phyloP scores from a whole-genome alignment of 2,329 filamentous ascomycete species.

The Fusarium floridanum region DNA sequence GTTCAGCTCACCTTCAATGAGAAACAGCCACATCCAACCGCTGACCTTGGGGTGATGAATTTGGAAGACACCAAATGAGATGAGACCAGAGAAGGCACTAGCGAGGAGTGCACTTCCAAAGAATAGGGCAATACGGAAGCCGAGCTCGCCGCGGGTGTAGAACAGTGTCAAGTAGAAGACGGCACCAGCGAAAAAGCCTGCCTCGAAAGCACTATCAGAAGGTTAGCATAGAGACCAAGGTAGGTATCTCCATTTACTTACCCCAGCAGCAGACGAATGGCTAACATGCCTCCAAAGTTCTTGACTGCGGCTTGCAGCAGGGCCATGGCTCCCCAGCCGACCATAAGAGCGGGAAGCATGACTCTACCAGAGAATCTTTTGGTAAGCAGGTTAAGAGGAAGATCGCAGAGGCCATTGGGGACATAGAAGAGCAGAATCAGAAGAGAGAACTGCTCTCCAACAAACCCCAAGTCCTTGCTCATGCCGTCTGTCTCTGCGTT shows the following conservation, averaged over 20 bases:
- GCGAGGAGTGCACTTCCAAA: conserved; percentile 73
- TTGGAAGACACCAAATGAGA: conserved; percentile 71
- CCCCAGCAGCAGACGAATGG: conserved; percentile 56
- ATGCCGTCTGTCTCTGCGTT: conserved; percentile 64
- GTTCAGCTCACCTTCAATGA: conserved; percentile 57
- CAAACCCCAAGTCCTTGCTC: conserved; percentile 55
- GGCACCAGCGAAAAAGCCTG: conserved; percentile 63
- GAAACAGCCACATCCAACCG: conserved; percentile 7
- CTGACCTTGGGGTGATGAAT: neutral
- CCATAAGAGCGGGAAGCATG: conserved; percentile 55
- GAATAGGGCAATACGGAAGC: conserved; percentile 68
- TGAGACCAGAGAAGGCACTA: conserved; percentile 74
- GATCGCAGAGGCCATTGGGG: conserved; percentile 62
- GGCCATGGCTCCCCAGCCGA: conserved; percentile 59
- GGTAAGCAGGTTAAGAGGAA: conserved; percentile 63
- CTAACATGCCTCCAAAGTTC: conserved; percentile 60
- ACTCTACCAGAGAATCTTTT: conserved; percentile 56
- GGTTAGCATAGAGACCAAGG: neutral
- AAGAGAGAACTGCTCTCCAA: conserved; percentile 58
- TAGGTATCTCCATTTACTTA: neutral
- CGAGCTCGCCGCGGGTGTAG: conserved; percentile 74
- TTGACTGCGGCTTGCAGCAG: conserved; percentile 59
- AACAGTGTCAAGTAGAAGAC: conserved; percentile 61
- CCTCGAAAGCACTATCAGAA: conserved; percentile 53
- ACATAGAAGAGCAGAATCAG: conserved; percentile 64